phyloP scores from a whole-genome alignment of 2,329 filamentous ascomycete species.

The Colletotrichum incanum region DNA sequence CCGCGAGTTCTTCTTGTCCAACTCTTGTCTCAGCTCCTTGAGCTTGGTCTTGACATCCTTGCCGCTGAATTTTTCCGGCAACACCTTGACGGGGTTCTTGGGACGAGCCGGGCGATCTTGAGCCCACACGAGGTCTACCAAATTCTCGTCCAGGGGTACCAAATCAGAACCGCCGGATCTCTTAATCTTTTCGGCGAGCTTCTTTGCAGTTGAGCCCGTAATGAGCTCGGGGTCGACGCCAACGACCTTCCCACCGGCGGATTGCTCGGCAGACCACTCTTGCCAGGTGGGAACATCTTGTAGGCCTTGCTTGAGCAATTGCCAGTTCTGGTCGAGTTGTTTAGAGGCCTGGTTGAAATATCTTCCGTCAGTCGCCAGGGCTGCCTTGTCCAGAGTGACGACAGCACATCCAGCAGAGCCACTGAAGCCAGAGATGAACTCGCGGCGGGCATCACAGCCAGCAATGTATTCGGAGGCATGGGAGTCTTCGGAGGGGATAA shows the following conservation, averaged over 20 bases:
- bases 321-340: slow-evolving; percentile 94
- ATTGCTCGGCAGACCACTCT: slow-evolving; percentile 92
- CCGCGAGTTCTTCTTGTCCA: slow-evolving; percentile 89
- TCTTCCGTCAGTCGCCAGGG: slow-evolving; percentile 92
- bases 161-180: slow-evolving; percentile 87
- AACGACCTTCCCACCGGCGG: slow-evolving; percentile 88
- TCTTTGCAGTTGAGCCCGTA: slow-evolving; percentile 74
- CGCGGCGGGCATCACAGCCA: slow-evolving; percentile 91
- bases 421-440: slow-evolving; percentile 93
- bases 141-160: slow-evolving; percentile 82
- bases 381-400: slow-evolving; percentile 87
- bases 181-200: slow-evolving; percentile 88
- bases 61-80: slow-evolving; percentile 82
- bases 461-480: slow-evolving; percentile 99
- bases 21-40: slow-evolving; percentile 87
- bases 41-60: slow-evolving; percentile 89
- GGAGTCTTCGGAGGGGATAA: slow-evolving; percentile 96
- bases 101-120: slow-evolving; percentile 80
- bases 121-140: slow-evolving; percentile 94
- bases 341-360: slow-evolving; percentile 98
- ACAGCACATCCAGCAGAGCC: slow-evolving; percentile 96
- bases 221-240: slow-evolving; percentile 93
- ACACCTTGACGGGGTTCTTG: slow-evolving; percentile 80
- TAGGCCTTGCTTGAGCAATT: slow-evolving; percentile 90
- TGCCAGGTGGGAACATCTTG: slow-evolving; percentile 98